These are phyloP conservation scores for Boletus coccyginus DNA, from an alignment of 768 basidiomycete genomes.

Conservation along the genomic window DNA sequence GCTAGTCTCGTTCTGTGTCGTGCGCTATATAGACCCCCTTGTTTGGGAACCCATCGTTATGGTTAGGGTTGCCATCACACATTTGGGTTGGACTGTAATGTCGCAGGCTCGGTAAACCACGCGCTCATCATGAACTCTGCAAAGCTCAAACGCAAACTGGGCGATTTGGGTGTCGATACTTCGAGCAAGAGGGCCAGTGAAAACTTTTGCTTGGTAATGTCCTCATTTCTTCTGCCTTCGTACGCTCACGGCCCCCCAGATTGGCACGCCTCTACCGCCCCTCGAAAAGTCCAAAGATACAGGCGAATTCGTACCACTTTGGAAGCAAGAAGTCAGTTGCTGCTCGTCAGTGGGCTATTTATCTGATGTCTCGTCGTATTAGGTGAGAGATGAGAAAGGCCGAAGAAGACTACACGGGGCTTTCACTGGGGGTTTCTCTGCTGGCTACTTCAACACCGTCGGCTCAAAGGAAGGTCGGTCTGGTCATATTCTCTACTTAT, in stretches of 20 bases:
- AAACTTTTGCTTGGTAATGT: constrained; percentile 75
- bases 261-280: constrained; percentile 92
- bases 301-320: constrained; percentile 93
- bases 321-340: constrained; percentile 90
- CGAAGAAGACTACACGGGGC: constrained; percentile 93
- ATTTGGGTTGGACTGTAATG: neutral
- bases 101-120: neutral
- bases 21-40: neutral
- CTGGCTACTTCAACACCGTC: constrained; percentile 95
- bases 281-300: constrained; percentile 92
- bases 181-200: constrained; percentile 72
- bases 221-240: neutral
- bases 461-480: constrained; percentile 89
- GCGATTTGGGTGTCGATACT: constrained; percentile 72
- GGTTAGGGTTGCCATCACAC: constrained; percentile 17
- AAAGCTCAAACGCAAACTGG: constrained; percentile 81
- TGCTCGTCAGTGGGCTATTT: constrained; percentile 17
- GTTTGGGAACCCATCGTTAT: constrained; percentile 10
- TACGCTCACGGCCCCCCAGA: constrained; percentile 42
- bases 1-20: neutral
- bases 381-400: constrained; percentile 94
- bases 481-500: neutral
- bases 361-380: constrained; percentile 14
- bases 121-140: constrained; percentile 39
- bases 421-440: constrained; percentile 97